phyloP scores from a whole-genome alignment of 306 rosid species.

The Mucuna pruriens region DNA sequence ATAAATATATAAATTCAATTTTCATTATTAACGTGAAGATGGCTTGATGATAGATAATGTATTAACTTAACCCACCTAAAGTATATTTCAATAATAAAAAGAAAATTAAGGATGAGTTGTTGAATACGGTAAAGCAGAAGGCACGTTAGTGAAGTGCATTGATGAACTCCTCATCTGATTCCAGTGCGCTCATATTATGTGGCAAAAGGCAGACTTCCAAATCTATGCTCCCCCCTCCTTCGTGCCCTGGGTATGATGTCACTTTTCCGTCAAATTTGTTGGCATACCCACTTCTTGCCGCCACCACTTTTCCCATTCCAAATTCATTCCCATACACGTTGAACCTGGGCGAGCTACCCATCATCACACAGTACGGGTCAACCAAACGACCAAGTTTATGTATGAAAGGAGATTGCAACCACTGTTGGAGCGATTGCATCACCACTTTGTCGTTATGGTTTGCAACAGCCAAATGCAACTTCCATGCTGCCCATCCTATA shows the following conservation, averaged over 20 bases:
- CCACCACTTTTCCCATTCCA: slow-evolving; percentile 70
- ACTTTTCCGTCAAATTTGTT: slow-evolving; percentile 54
- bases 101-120: too few relatives aligned
- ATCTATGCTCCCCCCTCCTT: slow-evolving; percentile 63
- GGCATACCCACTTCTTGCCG: slow-evolving; percentile 55
- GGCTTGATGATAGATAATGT: too few relatives aligned
- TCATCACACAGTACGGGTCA: slow-evolving; percentile 43
- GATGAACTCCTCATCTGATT: slow-evolving; percentile 57
- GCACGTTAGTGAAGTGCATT: not conserved
- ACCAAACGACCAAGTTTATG: not conserved
- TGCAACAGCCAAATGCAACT: slow-evolving; percentile 50
- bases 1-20: too few relatives aligned
- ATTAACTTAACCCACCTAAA: too few relatives aligned
- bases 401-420: slow-evolving; percentile 44
- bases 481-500: slow-evolving; percentile 57
- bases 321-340: slow-evolving; percentile 59
- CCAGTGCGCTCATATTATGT: slow-evolving; percentile 47
- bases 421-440: not conserved
- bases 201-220: slow-evolving; percentile 56
- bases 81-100: too few relatives aligned
- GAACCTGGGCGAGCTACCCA: slow-evolving; percentile 61
- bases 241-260: slow-evolving; percentile 45
- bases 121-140: too few relatives aligned
- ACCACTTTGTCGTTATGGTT: slow-evolving; percentile 23
- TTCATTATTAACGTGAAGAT: too few relatives aligned